phyloP scores from a whole-genome alignment of 106 monocot species.

The Triglochin maritima region DNA sequence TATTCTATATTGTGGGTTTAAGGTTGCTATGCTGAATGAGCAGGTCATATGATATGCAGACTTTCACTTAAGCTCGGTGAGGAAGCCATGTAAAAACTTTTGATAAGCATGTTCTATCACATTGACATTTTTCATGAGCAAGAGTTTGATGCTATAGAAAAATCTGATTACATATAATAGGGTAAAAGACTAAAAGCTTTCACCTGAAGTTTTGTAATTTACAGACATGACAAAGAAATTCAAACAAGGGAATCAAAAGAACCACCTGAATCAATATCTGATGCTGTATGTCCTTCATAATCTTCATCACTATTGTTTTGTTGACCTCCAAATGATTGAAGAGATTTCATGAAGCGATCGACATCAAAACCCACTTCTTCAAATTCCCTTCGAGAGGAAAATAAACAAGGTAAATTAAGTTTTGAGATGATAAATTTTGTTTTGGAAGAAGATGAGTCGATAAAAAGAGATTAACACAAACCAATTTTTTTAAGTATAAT shows the following conservation, averaged over 20 bases:
- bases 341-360: conserved; percentile 61
- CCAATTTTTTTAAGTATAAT: background rate
- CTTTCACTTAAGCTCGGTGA: too few species aligned
- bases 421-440: background rate
- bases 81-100: too few species aligned
- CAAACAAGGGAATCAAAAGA: background rate
- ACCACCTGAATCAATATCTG: conserved; percentile 72
- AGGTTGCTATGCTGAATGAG: too few species aligned
- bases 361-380: conserved; percentile 62
- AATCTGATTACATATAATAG: too few species aligned
- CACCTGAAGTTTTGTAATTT: too few species aligned
- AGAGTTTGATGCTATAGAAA: too few species aligned
- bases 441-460: background rate
- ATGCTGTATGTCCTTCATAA: conserved; percentile 23
- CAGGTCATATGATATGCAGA: too few species aligned
- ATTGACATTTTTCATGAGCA: too few species aligned
- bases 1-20: too few species aligned
- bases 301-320: conserved; percentile 20
- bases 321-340: background rate
- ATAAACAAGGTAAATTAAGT: background rate
- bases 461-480: background rate
- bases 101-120: too few species aligned
- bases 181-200: too few species aligned
- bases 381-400: conserved; percentile 20
- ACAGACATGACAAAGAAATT: background rate